phyloP scores from a whole-genome alignment of 805 yeast genomes.

The Yarrowia deformans region DNA sequence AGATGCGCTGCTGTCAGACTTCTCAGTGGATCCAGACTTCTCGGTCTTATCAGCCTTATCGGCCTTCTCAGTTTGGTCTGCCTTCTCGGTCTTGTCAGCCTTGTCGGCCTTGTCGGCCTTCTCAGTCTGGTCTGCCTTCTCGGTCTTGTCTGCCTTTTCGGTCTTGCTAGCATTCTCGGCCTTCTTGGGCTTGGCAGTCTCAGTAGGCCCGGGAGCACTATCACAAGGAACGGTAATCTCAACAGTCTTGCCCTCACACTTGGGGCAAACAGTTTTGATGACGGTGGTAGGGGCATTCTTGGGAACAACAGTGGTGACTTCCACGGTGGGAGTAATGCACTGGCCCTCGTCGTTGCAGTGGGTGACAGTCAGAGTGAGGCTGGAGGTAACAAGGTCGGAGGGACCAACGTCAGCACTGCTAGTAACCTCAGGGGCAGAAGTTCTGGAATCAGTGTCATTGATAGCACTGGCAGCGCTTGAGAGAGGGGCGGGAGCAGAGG shows the following conservation, averaged over 20 bases:
- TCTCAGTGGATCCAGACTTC: not conserved
- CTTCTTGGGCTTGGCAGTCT: not conserved
- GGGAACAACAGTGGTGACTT: slow-evolving; percentile 6
- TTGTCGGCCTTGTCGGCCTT: not conserved
- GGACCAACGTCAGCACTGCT: not conserved
- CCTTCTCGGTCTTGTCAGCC: not conserved
- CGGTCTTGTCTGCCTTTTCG: too few relatives aligned
- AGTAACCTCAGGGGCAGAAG: not conserved
- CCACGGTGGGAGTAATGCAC: slow-evolving; percentile 3
- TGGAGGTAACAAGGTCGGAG: not conserved
- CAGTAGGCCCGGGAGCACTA: not conserved
- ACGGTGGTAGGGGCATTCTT: slow-evolving; percentile 3
- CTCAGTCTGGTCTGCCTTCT: not conserved
- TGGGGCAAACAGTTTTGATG: slow-evolving; percentile 13
- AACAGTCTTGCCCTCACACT: slow-evolving; percentile 9
- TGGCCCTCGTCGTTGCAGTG: not conserved
- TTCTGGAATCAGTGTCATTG: not conserved
- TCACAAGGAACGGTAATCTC: slow-evolving; percentile 10
- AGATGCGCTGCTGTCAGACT: too few relatives aligned
- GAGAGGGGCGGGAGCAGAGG: too few relatives aligned
- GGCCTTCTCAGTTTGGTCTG: not conserved
- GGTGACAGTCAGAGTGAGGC: slow-evolving; percentile 2
- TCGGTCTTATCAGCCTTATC: not conserved
- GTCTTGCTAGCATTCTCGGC: not conserved
- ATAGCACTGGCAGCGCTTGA: not conserved